Evolutionary conservation across 345 rosid species (phyloP).

Genomic region (Melaleuca alternifolia): DNA sequence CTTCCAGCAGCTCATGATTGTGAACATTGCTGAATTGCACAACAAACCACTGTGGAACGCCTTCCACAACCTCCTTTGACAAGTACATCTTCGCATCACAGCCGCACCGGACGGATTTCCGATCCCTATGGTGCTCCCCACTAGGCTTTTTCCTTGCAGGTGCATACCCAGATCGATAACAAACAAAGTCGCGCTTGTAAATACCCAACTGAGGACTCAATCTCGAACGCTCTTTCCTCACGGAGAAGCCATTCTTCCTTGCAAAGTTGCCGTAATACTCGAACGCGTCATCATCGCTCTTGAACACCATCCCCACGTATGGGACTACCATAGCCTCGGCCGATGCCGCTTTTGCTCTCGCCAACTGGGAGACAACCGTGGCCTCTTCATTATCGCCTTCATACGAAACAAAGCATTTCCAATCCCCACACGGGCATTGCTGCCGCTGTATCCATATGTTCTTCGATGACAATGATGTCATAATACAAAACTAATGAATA

Average conservation of each 20-base stretch:
- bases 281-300: slow-evolving; percentile 71
- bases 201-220: slow-evolving; percentile 81
- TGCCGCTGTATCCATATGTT: slow-evolving; percentile 85
- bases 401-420: slow-evolving; percentile 68
- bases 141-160: slow-evolving; percentile 80
- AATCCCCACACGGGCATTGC: slow-evolving; percentile 93
- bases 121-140: slow-evolving; percentile 84
- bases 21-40: slow-evolving; percentile 93
- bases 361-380: slow-evolving; percentile 22
- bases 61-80: slow-evolving; percentile 61
- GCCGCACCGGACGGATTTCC: slow-evolving; percentile 86
- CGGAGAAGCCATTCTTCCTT: slow-evolving; percentile 75
- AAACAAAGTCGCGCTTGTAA: slow-evolving; percentile 85
- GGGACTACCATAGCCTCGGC: slow-evolving; percentile 43
- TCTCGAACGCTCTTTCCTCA: slow-evolving; percentile 83
- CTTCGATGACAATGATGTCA: neutral
- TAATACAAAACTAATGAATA: neutral
- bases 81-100: slow-evolving; percentile 87
- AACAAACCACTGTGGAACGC: slow-evolving; percentile 68
- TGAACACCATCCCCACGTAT: slow-evolving; percentile 81
- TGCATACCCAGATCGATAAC: slow-evolving; percentile 88
- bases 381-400: slow-evolving; percentile 55
- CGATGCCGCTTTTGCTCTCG: slow-evolving; percentile 33
- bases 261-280: slow-evolving; percentile 80
- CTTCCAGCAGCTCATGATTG: slow-evolving; percentile 88